These are phyloP conservation scores for Scutellaria baicalensis DNA, from an alignment of 257 asterid genomes.

Conservation along the genomic window DNA sequence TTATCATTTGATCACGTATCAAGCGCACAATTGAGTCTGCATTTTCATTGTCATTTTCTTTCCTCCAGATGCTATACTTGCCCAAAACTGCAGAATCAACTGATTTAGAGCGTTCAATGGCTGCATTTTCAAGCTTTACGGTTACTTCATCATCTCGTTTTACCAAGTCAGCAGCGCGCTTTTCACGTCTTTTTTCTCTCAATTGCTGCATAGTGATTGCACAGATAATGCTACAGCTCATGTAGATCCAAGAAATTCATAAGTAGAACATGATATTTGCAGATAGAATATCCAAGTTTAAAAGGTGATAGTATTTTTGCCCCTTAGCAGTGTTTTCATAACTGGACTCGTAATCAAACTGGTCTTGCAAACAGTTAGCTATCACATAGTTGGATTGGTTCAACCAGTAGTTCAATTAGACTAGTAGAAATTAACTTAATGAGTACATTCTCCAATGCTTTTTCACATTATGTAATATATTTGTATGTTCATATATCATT, in stretches of 20 bases:
- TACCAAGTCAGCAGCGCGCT: slow-evolving; percentile 73
- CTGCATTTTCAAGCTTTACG: slow-evolving; percentile 88
- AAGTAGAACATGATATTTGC: slow-evolving; percentile 6
- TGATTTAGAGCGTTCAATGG: slow-evolving; percentile 88
- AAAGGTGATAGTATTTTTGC: not conserved
- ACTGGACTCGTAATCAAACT: no score
- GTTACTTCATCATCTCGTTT: slow-evolving; percentile 82
- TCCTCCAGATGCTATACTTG: slow-evolving; percentile 96
- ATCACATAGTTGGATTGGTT: no score
- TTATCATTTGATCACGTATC: slow-evolving; percentile 94
- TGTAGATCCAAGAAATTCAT: not conserved
- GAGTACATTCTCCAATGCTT: no score
- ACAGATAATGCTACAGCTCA: slow-evolving; percentile 3
- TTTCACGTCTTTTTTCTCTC: slow-evolving; percentile 75
- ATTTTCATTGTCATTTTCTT: slow-evolving; percentile 84
- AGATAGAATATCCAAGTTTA: not conserved
- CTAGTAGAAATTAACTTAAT: no score
- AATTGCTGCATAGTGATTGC: slow-evolving; percentile 57
- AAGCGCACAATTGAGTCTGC: slow-evolving; percentile 83
- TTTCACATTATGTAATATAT: no score
- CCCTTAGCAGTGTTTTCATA: no score
- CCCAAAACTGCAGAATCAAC: slow-evolving; percentile 97
- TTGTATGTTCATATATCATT: no score
- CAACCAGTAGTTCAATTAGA: no score
- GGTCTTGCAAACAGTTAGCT: no score